These are phyloP conservation scores for Helminthosporium solani DNA, from an alignment of 2,329 filamentous ascomycete genomes.

Conservation along the genomic window DNA sequence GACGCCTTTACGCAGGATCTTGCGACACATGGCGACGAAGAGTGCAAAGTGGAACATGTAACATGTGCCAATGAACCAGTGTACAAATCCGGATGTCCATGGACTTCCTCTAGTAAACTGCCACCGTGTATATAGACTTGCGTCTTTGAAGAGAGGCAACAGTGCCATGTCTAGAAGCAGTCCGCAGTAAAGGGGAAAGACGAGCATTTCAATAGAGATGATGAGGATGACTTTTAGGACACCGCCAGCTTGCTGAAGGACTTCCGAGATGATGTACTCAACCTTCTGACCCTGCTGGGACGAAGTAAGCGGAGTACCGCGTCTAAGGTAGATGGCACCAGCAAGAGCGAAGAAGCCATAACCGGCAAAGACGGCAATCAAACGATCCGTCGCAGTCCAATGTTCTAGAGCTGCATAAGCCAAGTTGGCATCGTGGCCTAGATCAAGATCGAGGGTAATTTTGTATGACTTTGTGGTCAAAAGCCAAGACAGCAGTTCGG, in stretches of 20 bases:
- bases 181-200: conserved; percentile 94
- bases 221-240: conserved; percentile 98
- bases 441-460: conserved; percentile 37
- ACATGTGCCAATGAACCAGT: conserved; percentile 98
- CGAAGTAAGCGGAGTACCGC: conserved; percentile 67
- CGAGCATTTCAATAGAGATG: conserved; percentile 98
- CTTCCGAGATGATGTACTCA: conserved; percentile 78
- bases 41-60: conserved; percentile 99
- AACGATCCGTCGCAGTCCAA: conserved; percentile 56
- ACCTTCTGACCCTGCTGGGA: conserved; percentile 56
- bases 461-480: conserved; percentile 40
- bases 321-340: conserved; percentile 76
- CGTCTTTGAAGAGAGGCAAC: conserved; percentile 81
- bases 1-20: conserved; percentile 93
- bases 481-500: conserved; percentile 24
- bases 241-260: conserved; percentile 87
- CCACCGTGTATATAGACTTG: conserved; percentile 74
- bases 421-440: conserved; percentile 21
- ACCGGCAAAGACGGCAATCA: conserved; percentile 75
- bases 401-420: conserved; percentile 38
- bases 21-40: conserved; percentile 98
- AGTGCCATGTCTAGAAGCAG: conserved; percentile 85
- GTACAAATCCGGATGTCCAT: conserved; percentile 88
- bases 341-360: conserved; percentile 75
- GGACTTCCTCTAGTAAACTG: conserved; percentile 77